A percentile compares a stretch with the other conserved stretches of the same genome.
These are phyloP conservation scores for Phytophthora agathidicida DNA, from an alignment of 352 stramenopile genomes.

Conservation along the genomic window DNA sequence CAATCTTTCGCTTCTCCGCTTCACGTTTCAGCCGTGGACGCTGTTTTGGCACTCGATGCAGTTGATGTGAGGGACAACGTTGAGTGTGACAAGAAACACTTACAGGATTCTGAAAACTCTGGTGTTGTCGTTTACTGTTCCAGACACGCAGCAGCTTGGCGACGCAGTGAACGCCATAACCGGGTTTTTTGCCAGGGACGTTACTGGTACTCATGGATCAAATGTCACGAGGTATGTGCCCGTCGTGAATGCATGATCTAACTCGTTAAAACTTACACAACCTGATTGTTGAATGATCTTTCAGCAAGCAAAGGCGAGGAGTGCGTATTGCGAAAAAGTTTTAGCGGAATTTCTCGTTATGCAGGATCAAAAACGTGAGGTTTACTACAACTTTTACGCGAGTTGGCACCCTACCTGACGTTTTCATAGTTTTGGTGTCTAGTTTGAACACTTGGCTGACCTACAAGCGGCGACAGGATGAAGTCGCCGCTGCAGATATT, in stretches of 20 bases:
- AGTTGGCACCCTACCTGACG: too few species aligned
- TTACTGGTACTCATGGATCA: constrained; percentile 19
- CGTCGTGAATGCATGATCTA: neutral
- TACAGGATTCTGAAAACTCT: neutral
- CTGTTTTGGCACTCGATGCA: constrained; percentile 50
- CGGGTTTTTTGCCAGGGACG: constrained; percentile 1
- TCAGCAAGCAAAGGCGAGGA: constrained; percentile 39
- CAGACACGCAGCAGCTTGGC: constrained; percentile 49
- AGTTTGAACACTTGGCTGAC: constrained; percentile 44
- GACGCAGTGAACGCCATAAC: constrained; percentile 35
- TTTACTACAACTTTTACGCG: neutral
- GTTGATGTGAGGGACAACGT: constrained; percentile 38
- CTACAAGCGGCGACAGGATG: constrained; percentile 48
- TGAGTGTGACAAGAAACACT: neutral
- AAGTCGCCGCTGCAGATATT: constrained; percentile 45
- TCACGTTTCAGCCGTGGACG: constrained; percentile 43
- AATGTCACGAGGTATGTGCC: constrained; percentile 39
- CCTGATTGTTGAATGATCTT: too few species aligned
- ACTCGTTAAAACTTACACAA: too few species aligned
- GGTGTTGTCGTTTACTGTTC: neutral
- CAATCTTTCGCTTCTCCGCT: constrained; percentile 36
- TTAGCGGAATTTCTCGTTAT: constrained; percentile 37
- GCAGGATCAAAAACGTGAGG: constrained; percentile 44
- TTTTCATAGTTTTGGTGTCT: constrained; percentile 21
- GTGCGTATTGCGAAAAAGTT: constrained; percentile 27